Evolutionary conservation across 352 stramenopile genomes (phyloP), one percentile per base, ranked within the genome.

Genomic region (Pythium catenulatum): DNA sequence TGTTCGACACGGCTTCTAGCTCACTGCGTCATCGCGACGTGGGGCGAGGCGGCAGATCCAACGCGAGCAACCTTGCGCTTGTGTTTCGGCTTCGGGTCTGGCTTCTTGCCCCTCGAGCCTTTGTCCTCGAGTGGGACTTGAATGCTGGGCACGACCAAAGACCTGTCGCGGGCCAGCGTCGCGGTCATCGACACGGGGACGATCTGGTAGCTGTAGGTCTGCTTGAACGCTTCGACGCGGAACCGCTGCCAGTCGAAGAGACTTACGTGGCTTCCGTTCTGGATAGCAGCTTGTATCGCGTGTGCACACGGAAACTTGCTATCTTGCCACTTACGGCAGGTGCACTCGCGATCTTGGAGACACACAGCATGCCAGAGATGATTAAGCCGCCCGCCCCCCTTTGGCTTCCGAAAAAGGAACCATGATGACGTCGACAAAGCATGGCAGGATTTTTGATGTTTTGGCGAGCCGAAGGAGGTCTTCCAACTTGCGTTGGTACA

Each of bases 301-400:
- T 79, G 70, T 21, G 54, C 70, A 27, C 70, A 79, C 39, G 70
- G 70, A 32, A 79, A 79, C 32, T 65, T 23, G 17, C 3, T 65
- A 30, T 79, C 70, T 30, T 79, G 70, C 70, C 70, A 79, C 54
- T 79, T 50, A 4, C 34, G 23, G 54, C 70, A 79, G 11, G 46
- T 68, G 37, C 70, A 79, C 37, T 63, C 50, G 7, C 54, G 30
- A 6, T 65, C 54, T 65, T 46, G 8, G 6, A 79, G 50, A 30
- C 66, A 50, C 5, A 79, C 50, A 46, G 48, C 21, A 15, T 39
- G 34, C 70, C 70, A 79, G 5, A 70, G 17, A 37, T 70, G 59
- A 45, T 58, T 58, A 19, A 32, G 48, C 48, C 48, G 48, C 25
- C 48, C 48, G 48, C n/a, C 30, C 30, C 8, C 9, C 30, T 58